phyloP scores from a whole-genome alignment of 305 asterid genomes.

The Euphrasia arctica region DNA sequence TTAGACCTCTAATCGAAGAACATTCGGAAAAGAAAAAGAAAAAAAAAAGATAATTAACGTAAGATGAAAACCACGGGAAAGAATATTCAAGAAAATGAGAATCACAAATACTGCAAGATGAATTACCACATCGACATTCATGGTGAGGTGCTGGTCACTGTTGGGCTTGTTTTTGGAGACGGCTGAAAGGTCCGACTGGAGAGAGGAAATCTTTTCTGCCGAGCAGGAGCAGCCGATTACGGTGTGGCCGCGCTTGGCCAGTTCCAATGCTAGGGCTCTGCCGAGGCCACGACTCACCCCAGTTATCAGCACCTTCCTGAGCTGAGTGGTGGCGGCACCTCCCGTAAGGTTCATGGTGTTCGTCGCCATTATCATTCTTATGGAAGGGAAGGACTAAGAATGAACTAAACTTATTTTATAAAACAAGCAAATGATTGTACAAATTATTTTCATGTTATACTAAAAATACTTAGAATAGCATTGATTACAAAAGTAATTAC shows the following conservation, averaged over 20 bases:
- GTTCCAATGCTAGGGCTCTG: slow-evolving; percentile 78
- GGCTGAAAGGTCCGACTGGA: slow-evolving; percentile 63
- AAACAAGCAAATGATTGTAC: too few relatives aligned
- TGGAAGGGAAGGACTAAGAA: too few relatives aligned
- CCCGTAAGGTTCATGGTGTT: slow-evolving; percentile 29
- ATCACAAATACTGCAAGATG: not conserved
- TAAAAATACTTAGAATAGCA: too few relatives aligned
- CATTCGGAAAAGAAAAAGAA: not conserved
- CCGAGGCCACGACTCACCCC: slow-evolving; percentile 94
- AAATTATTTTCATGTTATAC: too few relatives aligned
- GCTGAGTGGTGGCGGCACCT: slow-evolving; percentile 31
- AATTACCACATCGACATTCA: slow-evolving; percentile 84
- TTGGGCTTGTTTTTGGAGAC: slow-evolving; percentile 37
- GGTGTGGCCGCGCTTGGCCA: slow-evolving; percentile 84
- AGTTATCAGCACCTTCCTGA: slow-evolving; percentile 66
- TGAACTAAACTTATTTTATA: too few relatives aligned
- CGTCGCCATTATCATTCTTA: too few relatives aligned
- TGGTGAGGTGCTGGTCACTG: slow-evolving; percentile 43
- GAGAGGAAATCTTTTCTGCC: slow-evolving; percentile 61
- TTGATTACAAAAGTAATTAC: too few relatives aligned
- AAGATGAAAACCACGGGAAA: not conserved
- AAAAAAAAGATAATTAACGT: too few relatives aligned
- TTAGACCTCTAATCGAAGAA: slow-evolving; percentile 46
- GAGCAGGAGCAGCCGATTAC: slow-evolving; percentile 92
- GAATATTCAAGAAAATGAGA: slow-evolving; percentile 13